Evolutionary conservation across 2,329 filamentous ascomycete genomes (phyloP).

Genomic region (Aspergillus calidoustus): DNA sequence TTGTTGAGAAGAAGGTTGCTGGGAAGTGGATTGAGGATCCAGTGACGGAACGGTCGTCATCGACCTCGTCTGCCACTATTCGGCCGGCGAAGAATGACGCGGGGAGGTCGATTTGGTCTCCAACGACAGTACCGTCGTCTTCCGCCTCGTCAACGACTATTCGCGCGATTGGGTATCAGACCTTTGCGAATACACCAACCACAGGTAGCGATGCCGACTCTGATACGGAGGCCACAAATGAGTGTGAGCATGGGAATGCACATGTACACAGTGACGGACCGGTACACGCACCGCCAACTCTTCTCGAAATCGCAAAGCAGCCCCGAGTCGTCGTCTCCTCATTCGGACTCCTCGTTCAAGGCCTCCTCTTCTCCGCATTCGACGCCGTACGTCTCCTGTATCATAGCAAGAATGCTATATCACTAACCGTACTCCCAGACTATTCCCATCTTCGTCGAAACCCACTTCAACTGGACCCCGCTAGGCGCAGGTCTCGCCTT

Average conservation of each 20-base stretch:
- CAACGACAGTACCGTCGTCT: slow-evolving; percentile 33
- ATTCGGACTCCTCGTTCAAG: slow-evolving; percentile 57
- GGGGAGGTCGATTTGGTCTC: slow-evolving; percentile 33
- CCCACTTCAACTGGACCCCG: slow-evolving; percentile 60
- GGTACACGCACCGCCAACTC: slow-evolving; percentile 6
- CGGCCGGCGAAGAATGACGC: slow-evolving; percentile 64
- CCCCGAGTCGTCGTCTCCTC: slow-evolving; percentile 62
- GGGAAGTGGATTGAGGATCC: slow-evolving; percentile 34
- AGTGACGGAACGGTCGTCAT: slow-evolving; percentile 33
- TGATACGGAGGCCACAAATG: neutral
- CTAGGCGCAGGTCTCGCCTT: slow-evolving; percentile 63
- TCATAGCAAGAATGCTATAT: neutral
- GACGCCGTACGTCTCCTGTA: slow-evolving; percentile 43
- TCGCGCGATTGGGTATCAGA: slow-evolving; percentile 45
- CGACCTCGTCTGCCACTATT: slow-evolving; percentile 32
- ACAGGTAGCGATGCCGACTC: neutral
- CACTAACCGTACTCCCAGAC: slow-evolving; percentile 19
- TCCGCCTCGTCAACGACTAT: slow-evolving; percentile 28
- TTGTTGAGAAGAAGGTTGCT: slow-evolving; percentile 68
- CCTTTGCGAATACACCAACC: neutral
- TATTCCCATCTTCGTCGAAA: slow-evolving; percentile 60
- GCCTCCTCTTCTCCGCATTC: slow-evolving; percentile 57
- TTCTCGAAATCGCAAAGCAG: slow-evolving; percentile 35
- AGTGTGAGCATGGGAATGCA: neutral
- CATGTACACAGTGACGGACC: neutral